Base-by-base conservation (phyloP, 1,139 yeast genomes). In the Blastobotrys raffinosifermentans region DNA sequence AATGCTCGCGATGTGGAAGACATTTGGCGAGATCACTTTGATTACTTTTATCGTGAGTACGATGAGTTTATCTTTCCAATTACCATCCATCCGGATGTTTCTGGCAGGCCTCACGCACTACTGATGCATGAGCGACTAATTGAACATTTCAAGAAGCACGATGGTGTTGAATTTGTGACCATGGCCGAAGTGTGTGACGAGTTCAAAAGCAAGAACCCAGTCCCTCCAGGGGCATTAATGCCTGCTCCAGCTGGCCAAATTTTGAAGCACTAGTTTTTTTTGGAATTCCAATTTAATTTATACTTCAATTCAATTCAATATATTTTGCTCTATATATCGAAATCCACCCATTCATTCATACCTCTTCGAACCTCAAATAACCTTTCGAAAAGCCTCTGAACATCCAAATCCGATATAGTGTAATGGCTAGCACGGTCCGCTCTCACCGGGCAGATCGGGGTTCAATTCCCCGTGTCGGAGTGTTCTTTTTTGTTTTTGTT, bases 131-230 rank as follows among this genome's bases (percentile, higher is more conserved):
- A 52, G 45, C 50, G 63, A 25, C 29, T 58, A 22, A 58, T 58
- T 32, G 63, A 58, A 34, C 52, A 52, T 39, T 55, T 58, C 43
- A 58, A 58, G 43, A 46, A 46, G 19, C 63, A 58, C 38, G 63
- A 58, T 23, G 63, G 63, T 14, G 63, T 58, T 20, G 62, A 59
- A 39, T 58, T 63, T 63, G 50, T 55, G 29, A 59, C 63, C 13
- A 57, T 59, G 61, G 62, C 54, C 31, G 52, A 59, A 32, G 56
- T 59, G 23, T 44, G 54, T 22, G 55, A 54, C 30, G 63, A 58
- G 22, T 58, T 57, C 39, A 54, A 59, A 38, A 29, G 44, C 3
- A 51, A 43, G 32, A 49, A 48, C 37, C 26, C 46, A 2, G 44
- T 46, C 19, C 53, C 60, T 6, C 47, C 39, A 15, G 60, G 60